phyloP scores from a whole-genome alignment of 257 asterid species.

The Plantago major region DNA sequence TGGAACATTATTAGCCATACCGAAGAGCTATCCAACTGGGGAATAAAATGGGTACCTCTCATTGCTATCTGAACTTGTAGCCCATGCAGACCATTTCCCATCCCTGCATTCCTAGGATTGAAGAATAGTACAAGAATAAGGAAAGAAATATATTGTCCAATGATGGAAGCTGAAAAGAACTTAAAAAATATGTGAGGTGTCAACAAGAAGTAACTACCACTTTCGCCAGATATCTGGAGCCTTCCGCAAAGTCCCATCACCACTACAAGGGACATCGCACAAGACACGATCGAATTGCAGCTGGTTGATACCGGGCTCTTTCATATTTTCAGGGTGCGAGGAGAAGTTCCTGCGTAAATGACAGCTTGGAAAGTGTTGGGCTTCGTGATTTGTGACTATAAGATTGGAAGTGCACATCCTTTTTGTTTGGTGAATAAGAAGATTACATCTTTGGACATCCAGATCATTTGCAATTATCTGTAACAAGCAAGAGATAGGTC shows the following conservation, averaged over 20 bases:
- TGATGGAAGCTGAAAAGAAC: conserved; percentile 14
- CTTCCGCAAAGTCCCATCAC: conserved; percentile 97
- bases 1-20: conserved; percentile 5
- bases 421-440: conserved; percentile 98
- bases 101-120: conserved; percentile 69
- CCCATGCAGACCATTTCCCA: conserved; percentile 88
- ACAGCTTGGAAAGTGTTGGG: conserved; percentile 99
- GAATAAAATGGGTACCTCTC: conserved; percentile 55
- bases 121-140: conserved; percentile 11
- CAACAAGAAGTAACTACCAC: conserved; percentile 45
- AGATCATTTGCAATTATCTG: conserved; percentile 94
- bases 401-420: conserved; percentile 98
- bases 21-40: conserved; percentile 14
- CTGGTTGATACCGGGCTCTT: conserved; percentile 48
- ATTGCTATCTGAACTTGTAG: conserved; percentile 94
- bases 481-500: conserved; percentile 13
- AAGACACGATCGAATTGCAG: conserved; percentile 95
- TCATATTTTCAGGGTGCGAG: conserved; percentile 36
- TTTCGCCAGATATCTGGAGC: conserved; percentile 99
- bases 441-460: conserved; percentile 95
- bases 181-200: conserved; percentile 9
- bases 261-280: conserved; percentile 99
- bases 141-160: background rate
- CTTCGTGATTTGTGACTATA: conserved; percentile 96
- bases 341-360: conserved; percentile 41